Percentiles rank a stretch among this genome's conserved stretches.
These are phyloP conservation scores for Apiotrichum gracile DNA, from an alignment of 1,284 basidiomycete genomes.

Conservation along the genomic window DNA sequence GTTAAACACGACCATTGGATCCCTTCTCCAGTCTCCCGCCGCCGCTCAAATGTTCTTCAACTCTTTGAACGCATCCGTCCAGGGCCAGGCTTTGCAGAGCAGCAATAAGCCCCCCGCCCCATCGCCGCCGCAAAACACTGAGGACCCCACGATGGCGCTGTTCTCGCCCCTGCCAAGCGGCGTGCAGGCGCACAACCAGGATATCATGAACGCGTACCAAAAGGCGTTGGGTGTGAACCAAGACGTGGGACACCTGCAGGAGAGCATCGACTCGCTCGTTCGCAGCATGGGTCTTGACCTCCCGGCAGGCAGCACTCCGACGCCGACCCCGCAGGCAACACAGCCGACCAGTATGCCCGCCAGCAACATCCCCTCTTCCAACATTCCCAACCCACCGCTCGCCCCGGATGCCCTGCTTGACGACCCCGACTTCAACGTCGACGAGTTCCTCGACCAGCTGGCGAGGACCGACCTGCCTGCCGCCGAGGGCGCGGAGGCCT, in stretches of 20 bases:
- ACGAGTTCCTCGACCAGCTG: constrained; percentile 38
- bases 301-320: constrained; percentile 5
- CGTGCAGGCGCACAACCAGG: constrained; percentile 29
- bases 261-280: constrained; percentile 66
- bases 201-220: constrained; percentile 57
- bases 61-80: constrained; percentile 44
- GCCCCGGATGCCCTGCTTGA: constrained; percentile 11
- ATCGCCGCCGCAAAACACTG: neutral
- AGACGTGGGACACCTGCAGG: constrained; percentile 66
- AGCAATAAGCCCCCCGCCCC: constrained; percentile 7
- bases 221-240: constrained; percentile 61
- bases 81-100: constrained; percentile 34
- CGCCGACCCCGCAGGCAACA: neutral
- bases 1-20: constrained; percentile 58
- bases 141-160: constrained; percentile 37
- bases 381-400: neutral
- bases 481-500: neutral
- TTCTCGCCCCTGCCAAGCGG: constrained; percentile 35
- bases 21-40: constrained; percentile 57
- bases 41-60: constrained; percentile 67
- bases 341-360: neutral
- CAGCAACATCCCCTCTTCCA: neutral
- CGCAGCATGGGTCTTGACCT: constrained; percentile 60
- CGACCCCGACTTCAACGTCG: constrained; percentile 38
- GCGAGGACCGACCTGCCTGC: constrained; percentile 17